Percentiles rank a stretch among this genome's conserved stretches.
phyloP scores from a whole-genome alignment of 1,284 basidiomycete genomes.

The Ustilago curta region DNA sequence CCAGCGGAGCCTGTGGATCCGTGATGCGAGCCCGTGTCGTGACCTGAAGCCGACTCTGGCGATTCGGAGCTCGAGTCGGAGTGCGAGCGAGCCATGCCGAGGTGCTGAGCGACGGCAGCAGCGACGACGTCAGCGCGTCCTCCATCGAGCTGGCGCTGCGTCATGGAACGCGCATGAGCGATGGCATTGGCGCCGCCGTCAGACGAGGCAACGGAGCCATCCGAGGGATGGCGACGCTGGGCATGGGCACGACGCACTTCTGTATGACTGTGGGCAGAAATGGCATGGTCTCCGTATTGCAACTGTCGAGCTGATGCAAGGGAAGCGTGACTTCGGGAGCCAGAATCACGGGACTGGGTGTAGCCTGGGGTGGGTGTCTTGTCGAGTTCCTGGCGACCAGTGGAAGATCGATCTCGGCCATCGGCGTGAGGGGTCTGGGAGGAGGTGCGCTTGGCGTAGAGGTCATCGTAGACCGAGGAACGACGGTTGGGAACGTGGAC shows the following conservation, averaged over 20 bases:
- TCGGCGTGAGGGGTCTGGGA: background rate
- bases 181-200: constrained; percentile 33
- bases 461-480: constrained; percentile 58
- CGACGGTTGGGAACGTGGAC: constrained; percentile 76
- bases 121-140: constrained; percentile 26
- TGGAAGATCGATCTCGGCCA: background rate
- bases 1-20: constrained; percentile 71
- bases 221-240: constrained; percentile 46
- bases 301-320: constrained; percentile 26
- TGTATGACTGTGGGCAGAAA: constrained; percentile 17
- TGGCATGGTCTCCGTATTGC: constrained; percentile 13
- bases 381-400: constrained; percentile 44
- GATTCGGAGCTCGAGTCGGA: constrained; percentile 51
- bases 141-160: constrained; percentile 41
- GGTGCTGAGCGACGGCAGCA: constrained; percentile 27
- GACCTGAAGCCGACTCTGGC: constrained; percentile 47
- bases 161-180: constrained; percentile 38
- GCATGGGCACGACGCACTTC: constrained; percentile 31
- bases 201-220: constrained; percentile 41
- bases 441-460: constrained; percentile 35
- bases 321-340: constrained; percentile 15
- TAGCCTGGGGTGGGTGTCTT: constrained; percentile 61
- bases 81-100: constrained; percentile 38
- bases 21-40: constrained; percentile 74
- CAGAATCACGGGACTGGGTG: constrained; percentile 28